A percentile compares a stretch with the other conserved stretches of the same genome.
Conservation (phyloP, 345 rosid genomes). For the Iberis pinnata region DNA sequence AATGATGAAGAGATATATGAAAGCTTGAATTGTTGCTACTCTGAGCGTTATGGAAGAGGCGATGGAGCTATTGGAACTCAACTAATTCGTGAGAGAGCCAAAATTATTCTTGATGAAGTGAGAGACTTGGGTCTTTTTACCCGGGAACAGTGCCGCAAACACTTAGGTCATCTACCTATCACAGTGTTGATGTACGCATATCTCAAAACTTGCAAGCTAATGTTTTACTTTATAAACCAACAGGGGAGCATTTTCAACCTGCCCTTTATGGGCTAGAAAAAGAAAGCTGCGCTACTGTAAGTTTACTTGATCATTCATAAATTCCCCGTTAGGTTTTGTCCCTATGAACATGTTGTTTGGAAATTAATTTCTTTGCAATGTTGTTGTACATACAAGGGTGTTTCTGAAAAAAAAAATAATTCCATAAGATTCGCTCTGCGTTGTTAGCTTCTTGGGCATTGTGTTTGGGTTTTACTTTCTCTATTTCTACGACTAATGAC, state of each 20-base stretch:
- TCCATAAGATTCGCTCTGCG: slow-evolving; percentile 2
- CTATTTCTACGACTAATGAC: slow-evolving; percentile 3
- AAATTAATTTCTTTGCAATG: background rate
- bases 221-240: slow-evolving; percentile 10
- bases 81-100: slow-evolving; percentile 77
- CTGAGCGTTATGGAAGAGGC: slow-evolving; percentile 42
- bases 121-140: slow-evolving; percentile 62
- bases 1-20: slow-evolving; percentile 71
- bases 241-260: slow-evolving; percentile 80
- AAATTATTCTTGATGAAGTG: slow-evolving; percentile 82
- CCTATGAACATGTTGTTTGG: background rate
- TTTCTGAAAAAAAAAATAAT: background rate
- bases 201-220: slow-evolving; percentile 14
- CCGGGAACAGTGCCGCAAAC: slow-evolving; percentile 60
- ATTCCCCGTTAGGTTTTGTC: slow-evolving; percentile 12
- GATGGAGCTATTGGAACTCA: slow-evolving; percentile 83
- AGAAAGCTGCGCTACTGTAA: slow-evolving; percentile 45
- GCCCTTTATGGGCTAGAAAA: slow-evolving; percentile 56
- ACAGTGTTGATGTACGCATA: slow-evolving; percentile 6
- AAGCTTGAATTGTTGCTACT: slow-evolving; percentile 53
- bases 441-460: background rate
- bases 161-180: slow-evolving; percentile 50
- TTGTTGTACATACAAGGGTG: background rate
- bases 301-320: slow-evolving; percentile 24
- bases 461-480: background rate